phyloP scores from a whole-genome alignment of 352 stramenopile species.

The Pilasporangium apinafurcum region DNA sequence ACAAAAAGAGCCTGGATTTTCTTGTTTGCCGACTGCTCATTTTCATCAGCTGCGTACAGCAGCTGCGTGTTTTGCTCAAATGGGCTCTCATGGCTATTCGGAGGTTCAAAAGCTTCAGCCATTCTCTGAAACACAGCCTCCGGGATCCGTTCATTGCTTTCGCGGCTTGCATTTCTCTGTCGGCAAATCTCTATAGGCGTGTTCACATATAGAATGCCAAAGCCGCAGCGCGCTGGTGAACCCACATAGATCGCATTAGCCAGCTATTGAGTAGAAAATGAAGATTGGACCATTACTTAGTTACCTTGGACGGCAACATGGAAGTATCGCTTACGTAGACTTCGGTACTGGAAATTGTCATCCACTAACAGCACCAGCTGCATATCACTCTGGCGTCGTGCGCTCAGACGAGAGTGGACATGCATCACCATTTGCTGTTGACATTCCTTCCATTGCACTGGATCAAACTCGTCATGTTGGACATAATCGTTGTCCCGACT shows the following conservation, averaged over 20 bases:
- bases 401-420: constrained; percentile 11
- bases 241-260: too few relatives aligned
- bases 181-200: constrained; percentile 18
- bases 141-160: constrained; percentile 19
- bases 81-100: constrained; percentile 5
- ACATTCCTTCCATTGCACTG: constrained; percentile 38
- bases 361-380: constrained; percentile 55
- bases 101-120: constrained; percentile 36
- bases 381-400: constrained; percentile 1
- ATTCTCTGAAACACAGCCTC: constrained; percentile 41
- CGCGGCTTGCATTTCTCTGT: constrained; percentile 30
- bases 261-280: constrained; percentile 10
- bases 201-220: constrained; percentile 36
- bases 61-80: constrained; percentile 30
- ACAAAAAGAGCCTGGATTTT: background rate
- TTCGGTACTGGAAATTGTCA: constrained; percentile 68
- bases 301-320: constrained; percentile 42
- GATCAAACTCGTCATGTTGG: constrained; percentile 35
- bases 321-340: constrained; percentile 61
- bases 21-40: too few relatives aligned
- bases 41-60: background rate
- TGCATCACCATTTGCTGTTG: constrained; percentile 36
- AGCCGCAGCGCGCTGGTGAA: constrained; percentile 36
- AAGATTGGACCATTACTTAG: background rate
- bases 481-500: too few relatives aligned